A percentile compares a stretch with the other conserved stretches of the same genome.
Conservation (phyloP, 2,329 filamentous ascomycete species). For the Zymoseptoria crescenta region DNA sequence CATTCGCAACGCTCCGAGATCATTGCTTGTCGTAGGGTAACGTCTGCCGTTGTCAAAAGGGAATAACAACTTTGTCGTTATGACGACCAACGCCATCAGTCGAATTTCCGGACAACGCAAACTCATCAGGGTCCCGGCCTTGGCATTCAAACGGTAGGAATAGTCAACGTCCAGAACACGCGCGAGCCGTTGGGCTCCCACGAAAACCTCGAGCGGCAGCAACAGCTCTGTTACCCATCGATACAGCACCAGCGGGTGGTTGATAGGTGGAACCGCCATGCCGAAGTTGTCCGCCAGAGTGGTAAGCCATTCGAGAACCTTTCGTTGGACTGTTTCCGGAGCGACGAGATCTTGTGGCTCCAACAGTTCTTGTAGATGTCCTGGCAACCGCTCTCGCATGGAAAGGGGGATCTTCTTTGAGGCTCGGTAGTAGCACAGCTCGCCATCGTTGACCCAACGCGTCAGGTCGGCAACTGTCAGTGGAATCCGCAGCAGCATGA, state of each 20-base stretch:
- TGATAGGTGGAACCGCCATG: conserved; percentile 65
- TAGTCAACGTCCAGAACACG: conserved; percentile 48
- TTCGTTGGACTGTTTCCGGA: conserved; percentile 54
- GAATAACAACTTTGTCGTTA: conserved; percentile 71
- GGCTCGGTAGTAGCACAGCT: conserved; percentile 64
- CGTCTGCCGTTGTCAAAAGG: conserved; percentile 58
- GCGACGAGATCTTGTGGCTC: conserved; percentile 44
- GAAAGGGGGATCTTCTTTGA: conserved; percentile 50
- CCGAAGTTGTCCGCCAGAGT: conserved; percentile 62
- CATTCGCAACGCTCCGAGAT: conserved; percentile 53
- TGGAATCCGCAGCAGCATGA: conserved; percentile 66
- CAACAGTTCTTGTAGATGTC: conserved; percentile 52
- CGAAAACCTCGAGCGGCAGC: conserved; percentile 64
- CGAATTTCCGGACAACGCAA: conserved; percentile 66
- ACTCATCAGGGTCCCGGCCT: conserved; percentile 34
- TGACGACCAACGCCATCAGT: conserved; percentile 61
- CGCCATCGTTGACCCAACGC: conserved; percentile 57
- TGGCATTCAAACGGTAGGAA: conserved; percentile 37
- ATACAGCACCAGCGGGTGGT: conserved; percentile 59
- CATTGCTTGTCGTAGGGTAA: conserved; percentile 42
- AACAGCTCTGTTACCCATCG: conserved; percentile 63
- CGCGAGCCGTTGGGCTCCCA: conserved; percentile 51
- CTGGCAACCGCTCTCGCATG: conserved; percentile 58
- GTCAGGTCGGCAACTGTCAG: conserved; percentile 66
- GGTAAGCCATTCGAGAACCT: conserved; percentile 53